Base-by-base conservation (phyloP, 163 green algal species). In the Scenedesmus sp. region DNA sequence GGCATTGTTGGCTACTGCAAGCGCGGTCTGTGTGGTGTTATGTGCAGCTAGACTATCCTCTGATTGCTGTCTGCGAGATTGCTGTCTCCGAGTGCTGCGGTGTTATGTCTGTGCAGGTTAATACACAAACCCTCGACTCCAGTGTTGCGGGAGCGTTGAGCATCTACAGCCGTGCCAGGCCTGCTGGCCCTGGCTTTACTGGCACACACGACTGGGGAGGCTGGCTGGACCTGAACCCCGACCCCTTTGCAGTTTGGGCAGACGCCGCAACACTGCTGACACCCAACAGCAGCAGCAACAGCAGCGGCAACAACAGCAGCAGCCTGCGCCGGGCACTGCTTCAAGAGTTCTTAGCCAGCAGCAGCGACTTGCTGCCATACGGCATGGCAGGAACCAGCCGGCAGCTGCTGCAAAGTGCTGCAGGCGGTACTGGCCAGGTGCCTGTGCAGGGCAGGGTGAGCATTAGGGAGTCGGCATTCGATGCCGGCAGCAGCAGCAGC, bases 391-490 rank as follows among this genome's bases (percentile, higher is more conserved):
- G 23, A 23, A 52, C 23, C 4, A 52, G 70, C 23, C 46, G 70
- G 70, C 23, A 79, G 70, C 70, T 79, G 70, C 5, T 79, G 70
- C 70, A 79, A 18, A 79, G 70, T 8, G 13, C 4, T 52, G 15
- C 66, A 5, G n/a, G 26, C 26, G 74, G 60, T 16, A 89, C 84
- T 52, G 84, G 84, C 10, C n/a, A 60, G 15, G 84, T 89, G 3
- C 84, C 84, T 64, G 84, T 89, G 26, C 84, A 89, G 60, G 84
- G 84, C 62, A 46, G 84, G 10, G 84, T 89, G 57, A 54, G 54
- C 26, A 67, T 89, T 1, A 79, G 64, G 34, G 84, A 89, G 62
- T 12, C 54, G 52, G n/a, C 23, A 34, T 12, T 59, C 10, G 34
- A 74, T 0, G 2, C 2, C 1, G 23, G 81, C 81, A 57, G 54